A percentile compares a stretch with the other conserved stretches of the same genome.
These are phyloP conservation scores for Penicillium sp. DNA, from an alignment of 2,329 filamentous ascomycete genomes.

Conservation along the genomic window DNA sequence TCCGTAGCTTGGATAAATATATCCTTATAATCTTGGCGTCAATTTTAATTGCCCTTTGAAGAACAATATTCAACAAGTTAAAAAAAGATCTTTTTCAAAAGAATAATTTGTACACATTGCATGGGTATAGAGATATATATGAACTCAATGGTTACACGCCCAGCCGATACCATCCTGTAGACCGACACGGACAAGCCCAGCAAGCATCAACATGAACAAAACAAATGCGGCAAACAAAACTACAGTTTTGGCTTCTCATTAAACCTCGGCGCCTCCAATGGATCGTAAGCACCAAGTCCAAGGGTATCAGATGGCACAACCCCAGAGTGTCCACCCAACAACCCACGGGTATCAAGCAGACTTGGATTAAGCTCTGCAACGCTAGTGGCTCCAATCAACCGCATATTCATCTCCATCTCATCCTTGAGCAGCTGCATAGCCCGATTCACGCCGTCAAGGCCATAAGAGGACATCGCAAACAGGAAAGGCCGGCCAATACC, in stretches of 20 bases:
- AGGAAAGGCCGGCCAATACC: constrained; percentile 94
- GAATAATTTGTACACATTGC: background rate
- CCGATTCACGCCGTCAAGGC: constrained; percentile 78
- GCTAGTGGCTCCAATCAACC: constrained; percentile 75
- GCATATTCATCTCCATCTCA: constrained; percentile 99
- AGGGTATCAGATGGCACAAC: constrained; percentile 62
- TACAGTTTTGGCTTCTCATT: constrained; percentile 50
- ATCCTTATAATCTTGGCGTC: background rate
- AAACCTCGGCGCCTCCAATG: constrained; percentile 48
- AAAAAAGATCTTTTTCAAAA: background rate
- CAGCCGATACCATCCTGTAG: background rate
- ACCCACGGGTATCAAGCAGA: constrained; percentile 72
- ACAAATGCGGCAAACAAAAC: background rate
- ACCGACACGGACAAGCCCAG: background rate
- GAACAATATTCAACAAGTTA: background rate
- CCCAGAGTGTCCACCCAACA: constrained; percentile 59
- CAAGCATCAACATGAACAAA: background rate
- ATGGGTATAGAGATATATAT: constrained; percentile 13
- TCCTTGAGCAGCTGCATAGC: constrained; percentile 92
- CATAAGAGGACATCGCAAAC: constrained; percentile 94
- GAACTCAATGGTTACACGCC: background rate
- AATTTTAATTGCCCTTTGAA: no score
- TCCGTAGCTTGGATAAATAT: background rate
- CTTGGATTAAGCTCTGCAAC: constrained; percentile 76
- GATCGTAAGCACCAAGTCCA: constrained; percentile 57